phyloP scores from a whole-genome alignment of 1,284 basidiomycete species.

The Trichosporon ovoides region DNA sequence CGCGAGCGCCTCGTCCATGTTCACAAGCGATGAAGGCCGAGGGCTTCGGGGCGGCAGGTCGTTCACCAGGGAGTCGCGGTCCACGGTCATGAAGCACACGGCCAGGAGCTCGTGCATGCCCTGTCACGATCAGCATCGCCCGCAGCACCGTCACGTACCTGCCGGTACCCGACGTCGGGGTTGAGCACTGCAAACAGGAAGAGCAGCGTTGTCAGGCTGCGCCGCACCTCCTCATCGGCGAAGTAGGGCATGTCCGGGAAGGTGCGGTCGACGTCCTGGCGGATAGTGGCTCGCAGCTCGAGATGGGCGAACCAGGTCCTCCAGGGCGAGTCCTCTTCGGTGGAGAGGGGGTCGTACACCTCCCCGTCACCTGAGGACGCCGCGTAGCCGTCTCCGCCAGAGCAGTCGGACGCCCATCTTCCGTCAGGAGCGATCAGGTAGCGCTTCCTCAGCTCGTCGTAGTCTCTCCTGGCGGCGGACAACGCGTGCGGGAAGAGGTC shows the following conservation, averaged over 20 bases:
- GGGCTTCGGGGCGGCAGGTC: constrained; percentile 4
- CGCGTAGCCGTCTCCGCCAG: constrained; percentile 31
- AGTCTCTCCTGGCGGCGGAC: constrained; percentile 30
- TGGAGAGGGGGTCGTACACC: constrained; percentile 72
- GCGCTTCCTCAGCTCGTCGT: constrained; percentile 42
- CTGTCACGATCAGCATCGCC: constrained; percentile 46
- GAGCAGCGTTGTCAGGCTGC: constrained; percentile 74
- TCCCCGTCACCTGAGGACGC: constrained; percentile 14
- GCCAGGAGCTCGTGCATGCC: constrained; percentile 95
- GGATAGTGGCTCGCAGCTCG: constrained; percentile 77
- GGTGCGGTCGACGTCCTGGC: constrained; percentile 89
- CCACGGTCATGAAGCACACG: constrained; percentile 70
- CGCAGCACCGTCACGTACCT: constrained; percentile 24
- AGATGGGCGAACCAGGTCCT: constrained; percentile 81
- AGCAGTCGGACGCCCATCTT: constrained; percentile 50
- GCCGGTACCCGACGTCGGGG: constrained; percentile 74
- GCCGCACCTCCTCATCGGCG: constrained; percentile 64
- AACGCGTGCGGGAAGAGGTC: constrained; percentile 36
- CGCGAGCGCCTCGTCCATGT: constrained; percentile 28
- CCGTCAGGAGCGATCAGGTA: constrained; percentile 52
- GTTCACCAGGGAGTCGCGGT: constrained; percentile 64
- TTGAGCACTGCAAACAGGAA: constrained; percentile 73
- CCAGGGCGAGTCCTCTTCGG: constrained; percentile 84
- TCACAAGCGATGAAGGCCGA: constrained; percentile 5
- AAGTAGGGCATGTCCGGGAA: constrained; percentile 91